Evolutionary conservation across 129 eudicot species (phyloP), one percentile per base, ranked within the genome.

Genomic region (Saposhnikovia divaricata): DNA sequence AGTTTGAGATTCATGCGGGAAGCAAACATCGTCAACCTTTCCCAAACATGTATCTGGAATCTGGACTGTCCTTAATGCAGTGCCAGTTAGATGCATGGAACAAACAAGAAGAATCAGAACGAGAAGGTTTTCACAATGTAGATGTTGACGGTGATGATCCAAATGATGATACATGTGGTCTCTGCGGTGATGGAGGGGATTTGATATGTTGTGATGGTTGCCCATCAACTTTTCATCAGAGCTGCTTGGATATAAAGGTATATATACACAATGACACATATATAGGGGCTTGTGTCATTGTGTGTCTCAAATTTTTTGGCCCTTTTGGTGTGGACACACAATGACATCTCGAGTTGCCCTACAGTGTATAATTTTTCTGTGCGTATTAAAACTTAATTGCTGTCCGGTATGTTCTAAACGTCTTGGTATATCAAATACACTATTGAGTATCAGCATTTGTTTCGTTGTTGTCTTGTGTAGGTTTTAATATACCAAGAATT

Each of bases 1-100:
- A 92, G 89, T 96, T 96, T 87, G 99, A 96, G 88, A 88, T 96
- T 80, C 99, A 96, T 82, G 99, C 99, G 8, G 99, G 91, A 75
- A 92, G 98, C 84, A 96, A 92, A 81, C 87, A 89, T 42, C 85
- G 91, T 15, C 94, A 87, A 80, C 98, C 98, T 4, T 96, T 80
- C 80, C 87, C 84, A 23, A 90, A 96, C 81, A 92, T 96, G 77
- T 80, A 80, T 76, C 79, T 91, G 80, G 87, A 87, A 77, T 88
- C 97, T 55, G 99, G 97, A 75, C 74, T 77, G 42, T 96, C 99
- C 28, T 82, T 96, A 65, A 81, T 88, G 83, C 88, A 96, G 71
- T 96, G 99, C 86, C 87, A 82, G 81, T 79, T 92, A 77, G 98
- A 96, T 78, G 97, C 99, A 15, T 96, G 99, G 99, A 92, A 96